Evolutionary conservation across 2,329 filamentous ascomycete genomes (phyloP), one percentile per base, ranked within the genome.

Genomic region (Thielaviopsis ethacetica): DNA sequence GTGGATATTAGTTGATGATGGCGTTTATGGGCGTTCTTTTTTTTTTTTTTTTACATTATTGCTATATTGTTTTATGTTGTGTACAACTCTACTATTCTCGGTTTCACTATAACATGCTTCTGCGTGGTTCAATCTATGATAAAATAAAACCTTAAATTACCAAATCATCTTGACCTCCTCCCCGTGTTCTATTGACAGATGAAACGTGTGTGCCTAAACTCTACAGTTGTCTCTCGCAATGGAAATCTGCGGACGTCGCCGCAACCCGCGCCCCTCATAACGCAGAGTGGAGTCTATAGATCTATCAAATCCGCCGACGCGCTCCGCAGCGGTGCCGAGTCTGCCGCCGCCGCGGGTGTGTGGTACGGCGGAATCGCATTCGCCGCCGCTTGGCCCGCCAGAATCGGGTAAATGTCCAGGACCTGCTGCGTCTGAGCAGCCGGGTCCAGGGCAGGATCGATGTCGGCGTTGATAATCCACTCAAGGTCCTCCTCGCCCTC

Each of bases 401-500:
- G 68, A 61, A 98, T 86, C 1, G 93, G 89, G 57, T 88, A 86
- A 61, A 97, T 90, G 24, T 86, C 78, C 65, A 94, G 76, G 59
- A 97, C 90, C 69, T 97, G 91, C 67, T 94, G 79, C 5, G 81
- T 78, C 66, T 89, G 84, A 64, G 24, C 22, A 6, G 57, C 52
- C 17, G 56, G 85, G 78, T 64, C 85, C 74, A 0, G 88, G 81
- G 3, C 71, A 68, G 51, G n/a, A 30, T 61, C 95, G 90, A 98
- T 80, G 59, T 84, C 77, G 1, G 91, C 85, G 69, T 91, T 86
- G 66, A 98, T 87, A 67, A 97, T 91, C 88, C 89, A 98, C 71
- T 97, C 93, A 30, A 98, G 74, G 64, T 88, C 88, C 68, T 94
- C 89, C 69, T 94, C 87, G 27, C 87, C 88, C 68, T 91, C 84